These are phyloP conservation scores for Phaseolus coccineus DNA, from an alignment of 331 rosid species.

Conservation along the genomic window DNA sequence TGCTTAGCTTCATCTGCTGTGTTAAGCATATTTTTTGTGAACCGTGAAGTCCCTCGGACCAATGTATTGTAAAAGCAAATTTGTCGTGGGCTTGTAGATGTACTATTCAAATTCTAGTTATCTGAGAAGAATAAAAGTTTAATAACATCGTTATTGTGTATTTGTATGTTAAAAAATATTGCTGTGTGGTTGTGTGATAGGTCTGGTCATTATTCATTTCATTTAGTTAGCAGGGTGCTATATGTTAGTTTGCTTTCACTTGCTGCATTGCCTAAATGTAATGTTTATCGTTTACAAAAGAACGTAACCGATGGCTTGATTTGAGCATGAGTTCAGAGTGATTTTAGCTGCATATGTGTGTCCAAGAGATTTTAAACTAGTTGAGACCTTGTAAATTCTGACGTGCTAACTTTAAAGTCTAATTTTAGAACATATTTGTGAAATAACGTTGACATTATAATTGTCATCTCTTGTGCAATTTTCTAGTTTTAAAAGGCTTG, in stretches of 20 bases:
- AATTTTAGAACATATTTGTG: background rate
- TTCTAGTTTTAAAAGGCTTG: conserved; percentile 15
- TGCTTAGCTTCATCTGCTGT: background rate
- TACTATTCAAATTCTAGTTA: background rate
- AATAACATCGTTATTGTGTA: background rate
- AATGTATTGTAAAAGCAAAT: conserved; percentile 4
- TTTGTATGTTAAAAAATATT: background rate
- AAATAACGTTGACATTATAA: background rate
- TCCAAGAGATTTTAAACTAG: background rate
- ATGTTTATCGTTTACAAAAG: conserved; percentile 4
- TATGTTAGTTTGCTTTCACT: conserved; percentile 10
- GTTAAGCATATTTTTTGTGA: background rate
- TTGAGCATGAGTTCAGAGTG: conserved; percentile 25
- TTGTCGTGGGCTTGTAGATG: background rate
- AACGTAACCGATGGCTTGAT: conserved; percentile 9
- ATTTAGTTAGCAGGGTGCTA: conserved; percentile 27
- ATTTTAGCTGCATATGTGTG: conserved; percentile 13
- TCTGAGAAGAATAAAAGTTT: background rate
- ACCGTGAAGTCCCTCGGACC: background rate
- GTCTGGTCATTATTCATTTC: background rate
- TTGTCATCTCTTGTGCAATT: conserved; percentile 26
- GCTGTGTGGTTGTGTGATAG: conserved; percentile 21
- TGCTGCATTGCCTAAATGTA: conserved; percentile 14
- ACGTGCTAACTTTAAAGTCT: background rate
- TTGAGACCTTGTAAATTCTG: conserved; percentile 17